These are phyloP conservation scores for Apophysomyces variabilis DNA, from an alignment of 371 early-diverging fungal species.

Conservation along the genomic window DNA sequence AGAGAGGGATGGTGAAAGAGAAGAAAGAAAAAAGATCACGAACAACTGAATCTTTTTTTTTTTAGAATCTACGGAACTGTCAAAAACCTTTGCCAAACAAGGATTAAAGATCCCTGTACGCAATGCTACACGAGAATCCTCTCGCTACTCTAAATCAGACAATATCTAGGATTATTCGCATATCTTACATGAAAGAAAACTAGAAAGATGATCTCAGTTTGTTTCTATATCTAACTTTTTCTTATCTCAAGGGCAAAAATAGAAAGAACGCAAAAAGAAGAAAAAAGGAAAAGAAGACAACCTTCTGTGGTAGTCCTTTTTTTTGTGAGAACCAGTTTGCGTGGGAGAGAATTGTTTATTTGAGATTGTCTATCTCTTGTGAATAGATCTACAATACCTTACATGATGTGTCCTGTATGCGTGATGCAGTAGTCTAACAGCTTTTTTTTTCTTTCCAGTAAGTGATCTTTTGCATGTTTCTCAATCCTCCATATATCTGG, in stretches of 20 bases:
- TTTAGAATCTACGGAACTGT: constrained; percentile 65
- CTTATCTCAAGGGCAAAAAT: no score
- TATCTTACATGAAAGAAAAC: background rate
- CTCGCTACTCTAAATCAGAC: constrained; percentile 2
- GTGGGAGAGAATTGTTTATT: no score
- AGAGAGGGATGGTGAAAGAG: background rate
- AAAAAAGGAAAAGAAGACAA: background rate
- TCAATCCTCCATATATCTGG: background rate
- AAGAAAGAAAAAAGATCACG: no score
- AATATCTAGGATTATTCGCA: background rate
- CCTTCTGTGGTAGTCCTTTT: background rate
- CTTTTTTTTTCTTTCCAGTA: background rate
- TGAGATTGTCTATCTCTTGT: no score
- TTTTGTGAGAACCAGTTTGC: background rate
- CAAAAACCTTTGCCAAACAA: constrained; percentile 69
- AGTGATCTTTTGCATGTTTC: background rate
- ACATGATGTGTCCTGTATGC: constrained; percentile 4
- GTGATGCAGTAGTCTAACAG: background rate
- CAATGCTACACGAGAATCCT: constrained; percentile 32
- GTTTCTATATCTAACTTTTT: background rate
- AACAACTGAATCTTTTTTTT: background rate
- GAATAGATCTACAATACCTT: no score
- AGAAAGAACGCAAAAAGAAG: no score
- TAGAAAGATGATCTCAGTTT: background rate
- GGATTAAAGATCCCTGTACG: constrained; percentile 72